Base-by-base conservation (phyloP, 371 early-diverging fungal species). In the Zopfochytrium polystomum region DNA sequence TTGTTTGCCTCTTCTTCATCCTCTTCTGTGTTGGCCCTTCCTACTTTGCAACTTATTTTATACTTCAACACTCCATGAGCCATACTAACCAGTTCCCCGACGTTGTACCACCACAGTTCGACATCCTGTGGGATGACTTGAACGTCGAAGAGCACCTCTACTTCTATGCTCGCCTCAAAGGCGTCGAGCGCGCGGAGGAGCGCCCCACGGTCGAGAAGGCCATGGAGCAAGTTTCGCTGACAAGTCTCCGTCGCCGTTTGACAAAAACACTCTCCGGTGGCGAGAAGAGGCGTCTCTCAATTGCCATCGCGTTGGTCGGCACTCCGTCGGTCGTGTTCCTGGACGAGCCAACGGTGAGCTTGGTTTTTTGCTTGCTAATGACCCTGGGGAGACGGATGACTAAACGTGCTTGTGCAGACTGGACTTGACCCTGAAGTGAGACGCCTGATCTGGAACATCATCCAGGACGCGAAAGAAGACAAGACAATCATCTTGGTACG, bases 41-140 rank as follows among this genome's bases (percentile, higher is more conserved):
- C n/a, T n/a, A n/a, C n/a, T n/a, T n/a, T n/a, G n/a, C n/a, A n/a
- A n/a, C n/a, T n/a, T n/a, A n/a, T n/a, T n/a, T n/a, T n/a, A n/a
- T n/a, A n/a, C n/a, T n/a, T n/a, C n/a, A n/a, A n/a, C n/a, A n/a
- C n/a, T n/a, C n/a, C n/a, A n/a, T n/a, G n/a, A n/a, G n/a, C n/a
- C n/a, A n/a, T n/a, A n/a, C n/a, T n/a, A n/a, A n/a, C n/a, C n/a
- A n/a, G n/a, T n/a, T n/a, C n/a, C n/a, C n/a, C n/a, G n/a, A n/a
- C n/a, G n/a, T n/a, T n/a, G n/a, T n/a, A n/a, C n/a, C n/a, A n/a
- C n/a, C n/a, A n/a, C 88, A 78, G 66, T 34, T 49, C 7, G 86
- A 86, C 55, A 85, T 87, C 58, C 69, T 87, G 4, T 89, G 88
- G 87, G 81, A 80, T 26, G 87, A 88, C 54, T 64, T 89, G 44